A percentile compares a stretch with the other conserved stretches of the same genome.
Conservation (phyloP, 495 filamentous ascomycete genomes). For the Penicillium riverlandense region DNA sequence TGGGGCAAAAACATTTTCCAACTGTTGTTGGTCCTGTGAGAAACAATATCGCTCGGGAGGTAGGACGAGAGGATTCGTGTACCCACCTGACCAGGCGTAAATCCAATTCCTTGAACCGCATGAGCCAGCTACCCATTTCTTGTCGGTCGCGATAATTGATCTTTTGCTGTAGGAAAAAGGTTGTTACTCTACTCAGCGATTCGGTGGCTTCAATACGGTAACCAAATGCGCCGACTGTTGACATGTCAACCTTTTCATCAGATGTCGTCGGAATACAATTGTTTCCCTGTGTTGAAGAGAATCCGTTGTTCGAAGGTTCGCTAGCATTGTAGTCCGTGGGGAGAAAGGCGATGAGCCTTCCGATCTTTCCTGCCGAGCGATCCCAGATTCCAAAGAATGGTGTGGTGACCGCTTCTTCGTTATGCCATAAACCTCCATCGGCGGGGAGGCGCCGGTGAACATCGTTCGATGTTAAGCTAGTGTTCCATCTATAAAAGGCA, state of each 20-base stretch:
- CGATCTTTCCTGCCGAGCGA: conserved; percentile 24
- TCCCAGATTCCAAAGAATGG: conserved; percentile 38
- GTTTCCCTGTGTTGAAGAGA: no score
- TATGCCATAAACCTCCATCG: conserved; percentile 25
- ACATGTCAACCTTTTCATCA: conserved; percentile 10
- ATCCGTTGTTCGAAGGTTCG: no score
- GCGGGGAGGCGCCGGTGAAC: conserved; percentile 10
- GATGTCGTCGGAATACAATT: conserved; percentile 1
- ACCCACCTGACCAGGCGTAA: conserved; percentile 29
- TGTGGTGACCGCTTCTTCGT: conserved; percentile 20
- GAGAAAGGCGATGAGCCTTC: conserved; percentile 21
- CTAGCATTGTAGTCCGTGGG: neutral
- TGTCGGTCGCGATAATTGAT: conserved; percentile 22
- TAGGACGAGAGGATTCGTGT: neutral
- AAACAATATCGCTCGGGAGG: neutral
- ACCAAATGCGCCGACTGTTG: conserved; percentile 33
- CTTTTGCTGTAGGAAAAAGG: conserved; percentile 31
- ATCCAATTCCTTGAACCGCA: conserved; percentile 39
- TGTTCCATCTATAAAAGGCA: conserved; percentile 24
- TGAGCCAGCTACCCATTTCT: conserved; percentile 33
- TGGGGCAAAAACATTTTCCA: conserved; percentile 36
- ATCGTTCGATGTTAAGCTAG: conserved; percentile 28
- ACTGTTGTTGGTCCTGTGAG: conserved; percentile 3
- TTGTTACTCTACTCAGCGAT: conserved; percentile 28
- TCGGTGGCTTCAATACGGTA: conserved; percentile 39